phyloP scores from a whole-genome alignment of 2,329 filamentous ascomycete species.

The Penicillium polonicum region DNA sequence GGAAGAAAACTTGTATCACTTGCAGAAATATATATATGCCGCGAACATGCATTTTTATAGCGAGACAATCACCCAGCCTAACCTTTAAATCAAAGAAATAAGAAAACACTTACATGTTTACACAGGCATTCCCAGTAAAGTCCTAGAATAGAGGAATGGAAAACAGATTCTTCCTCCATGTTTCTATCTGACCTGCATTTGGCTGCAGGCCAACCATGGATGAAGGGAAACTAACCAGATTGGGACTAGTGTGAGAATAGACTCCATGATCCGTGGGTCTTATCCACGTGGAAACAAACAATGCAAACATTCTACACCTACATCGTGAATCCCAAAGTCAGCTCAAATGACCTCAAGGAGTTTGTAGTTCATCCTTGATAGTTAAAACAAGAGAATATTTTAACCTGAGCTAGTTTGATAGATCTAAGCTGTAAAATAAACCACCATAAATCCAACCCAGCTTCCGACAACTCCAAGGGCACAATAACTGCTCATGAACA shows the following conservation, averaged over 20 bases:
- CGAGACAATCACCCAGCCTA: background rate
- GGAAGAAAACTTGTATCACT: background rate
- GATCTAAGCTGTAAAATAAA: slow-evolving; percentile 67
- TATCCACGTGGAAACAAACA: slow-evolving; percentile 26
- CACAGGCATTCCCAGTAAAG: background rate
- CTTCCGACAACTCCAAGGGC: slow-evolving; percentile 93
- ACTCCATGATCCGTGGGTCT: slow-evolving; percentile 24
- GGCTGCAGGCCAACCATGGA: slow-evolving; percentile 21
- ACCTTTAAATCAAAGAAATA: background rate
- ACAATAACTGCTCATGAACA: slow-evolving; percentile 95
- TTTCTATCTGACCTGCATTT: slow-evolving; percentile 19
- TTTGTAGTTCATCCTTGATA: background rate
- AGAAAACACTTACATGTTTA: background rate
- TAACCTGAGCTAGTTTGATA: background rate
- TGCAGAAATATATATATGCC: background rate
- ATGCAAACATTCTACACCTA: slow-evolving; percentile 20
- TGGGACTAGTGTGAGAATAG: slow-evolving; percentile 17
- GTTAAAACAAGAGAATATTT: background rate
- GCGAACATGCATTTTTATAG: background rate
- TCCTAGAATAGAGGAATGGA: background rate
- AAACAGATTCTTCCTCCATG: slow-evolving; percentile 3
- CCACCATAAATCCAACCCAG: slow-evolving; percentile 90
- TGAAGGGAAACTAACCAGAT: slow-evolving; percentile 15
- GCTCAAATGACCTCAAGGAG: background rate
- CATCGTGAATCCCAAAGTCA: background rate